Evolutionary conservation across 768 basidiomycete genomes (phyloP), one percentile per base, ranked within the genome.

Genomic region (Boletus eberwhitei): DNA sequence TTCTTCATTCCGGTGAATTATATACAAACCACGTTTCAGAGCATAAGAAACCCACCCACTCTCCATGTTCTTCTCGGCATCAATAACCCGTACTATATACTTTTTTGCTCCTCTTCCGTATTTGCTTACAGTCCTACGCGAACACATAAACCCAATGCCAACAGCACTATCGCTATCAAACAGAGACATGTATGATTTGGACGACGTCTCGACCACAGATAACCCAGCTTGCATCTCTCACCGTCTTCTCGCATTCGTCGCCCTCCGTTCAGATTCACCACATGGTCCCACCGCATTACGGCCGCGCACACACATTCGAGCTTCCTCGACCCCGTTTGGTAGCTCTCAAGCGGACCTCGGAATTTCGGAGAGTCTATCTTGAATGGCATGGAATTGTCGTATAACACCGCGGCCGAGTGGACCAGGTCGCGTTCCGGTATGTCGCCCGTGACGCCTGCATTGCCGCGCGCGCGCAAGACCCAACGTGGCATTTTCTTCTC

Each of bases 201-300:
- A 54, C 57, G 13, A 29, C 29, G 29, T 29, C 8, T 29, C 8
- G 29, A 43, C 46, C 9, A 5, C 52, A 22, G 52, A 59, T 60
- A 49, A 59, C 24, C 75, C 75, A 32, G 69, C 58, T 19, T 74
- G 84, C 4, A 72, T 87, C 17, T 83, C 82, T 12, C 68, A 75
- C 38, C 83, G 85, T 11, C 78, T 90, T 26, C 74, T 89, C 17
- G 85, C 82, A 5, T 88, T 79, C 59, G 77, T 79, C 8, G 70
- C 72, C 21, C 72, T 72, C 17, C 64, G 59, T 35, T 37, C 59
- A 8, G 66, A 67, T 58, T 62, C 62, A n/a, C 50, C 58, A 8
- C 62, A 52, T 36, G 61, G 49, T 29, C 48, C 43, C 12, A 46
- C 58, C 45, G 36, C 60, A 48, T 61, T 59, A 46, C 60, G 45